A percentile compares a stretch with the other conserved stretches of the same genome.
Conservation (phyloP, 371 early-diverging fungal species). For the Mucor racemosus region DNA sequence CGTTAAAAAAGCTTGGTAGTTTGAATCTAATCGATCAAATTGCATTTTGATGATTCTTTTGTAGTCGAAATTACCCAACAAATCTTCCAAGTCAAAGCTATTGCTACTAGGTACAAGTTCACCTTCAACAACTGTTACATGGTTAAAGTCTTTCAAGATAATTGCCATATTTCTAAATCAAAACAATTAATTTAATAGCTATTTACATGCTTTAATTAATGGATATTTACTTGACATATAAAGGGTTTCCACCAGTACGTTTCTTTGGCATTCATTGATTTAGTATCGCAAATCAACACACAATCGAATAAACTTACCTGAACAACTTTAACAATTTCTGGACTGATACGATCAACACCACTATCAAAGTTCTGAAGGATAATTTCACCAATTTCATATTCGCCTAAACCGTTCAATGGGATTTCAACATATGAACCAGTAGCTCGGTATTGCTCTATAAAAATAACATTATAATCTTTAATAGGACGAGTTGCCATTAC, state of each 20-base stretch:
- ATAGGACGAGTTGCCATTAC: conserved; percentile 57
- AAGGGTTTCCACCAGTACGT: conserved; percentile 64
- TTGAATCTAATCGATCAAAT: conserved; percentile 55
- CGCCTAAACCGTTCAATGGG: conserved; percentile 49
- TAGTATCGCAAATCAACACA: neutral
- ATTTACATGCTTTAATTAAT: neutral
- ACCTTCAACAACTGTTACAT: conserved; percentile 59
- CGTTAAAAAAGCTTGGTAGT: conserved; percentile 63
- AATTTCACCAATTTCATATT: conserved; percentile 53
- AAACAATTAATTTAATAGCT: neutral
- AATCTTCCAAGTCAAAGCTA: conserved; percentile 48
- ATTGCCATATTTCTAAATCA: conserved; percentile 51
- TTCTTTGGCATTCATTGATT: conserved; percentile 22
- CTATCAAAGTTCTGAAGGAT: conserved; percentile 52
- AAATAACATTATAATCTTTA: conserved; percentile 51
- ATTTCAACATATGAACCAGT: conserved; percentile 48
- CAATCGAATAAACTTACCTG: conserved; percentile 23
- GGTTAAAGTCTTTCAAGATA: conserved; percentile 58
- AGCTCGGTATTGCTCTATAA: conserved; percentile 35
- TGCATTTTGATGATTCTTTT: conserved; percentile 64
- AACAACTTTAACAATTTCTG: conserved; percentile 52
- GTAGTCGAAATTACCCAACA: conserved; percentile 56
- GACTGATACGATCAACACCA: conserved; percentile 52
- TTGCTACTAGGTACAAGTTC: conserved; percentile 50
- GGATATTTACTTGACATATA: conserved; percentile 55